Percentiles rank a stretch among this genome's conserved stretches.
Evolutionary conservation across 768 basidiomycete genomes (phyloP).

Genomic region (Cystofilobasidium ferigula): DNA sequence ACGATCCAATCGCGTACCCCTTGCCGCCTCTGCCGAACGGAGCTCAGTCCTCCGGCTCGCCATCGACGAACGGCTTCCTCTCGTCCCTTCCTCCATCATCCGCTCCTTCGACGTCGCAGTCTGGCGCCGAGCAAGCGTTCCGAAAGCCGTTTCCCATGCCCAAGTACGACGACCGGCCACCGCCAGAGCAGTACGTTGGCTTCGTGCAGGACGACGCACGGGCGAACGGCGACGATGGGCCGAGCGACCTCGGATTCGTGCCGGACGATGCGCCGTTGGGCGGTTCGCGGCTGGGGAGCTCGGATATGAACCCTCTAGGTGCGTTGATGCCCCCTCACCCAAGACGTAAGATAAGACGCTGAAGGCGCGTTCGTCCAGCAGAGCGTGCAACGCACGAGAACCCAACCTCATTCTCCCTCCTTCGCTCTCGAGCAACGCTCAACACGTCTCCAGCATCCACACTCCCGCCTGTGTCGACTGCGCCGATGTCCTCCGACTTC

Average conservation of each 20-base stretch:
- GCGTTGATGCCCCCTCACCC: not conserved
- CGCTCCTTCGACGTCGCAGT: not conserved
- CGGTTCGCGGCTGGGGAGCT: not conserved
- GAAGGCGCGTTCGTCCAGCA: not conserved
- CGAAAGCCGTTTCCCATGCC: not conserved
- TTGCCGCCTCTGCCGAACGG: not conserved
- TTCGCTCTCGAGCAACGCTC: not conserved
- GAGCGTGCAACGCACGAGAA: slow-evolving; percentile 7
- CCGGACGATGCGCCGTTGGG: not conserved
- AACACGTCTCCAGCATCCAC: not conserved
- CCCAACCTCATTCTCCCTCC: not conserved
- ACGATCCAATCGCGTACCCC: not conserved
- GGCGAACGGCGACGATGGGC: not conserved
- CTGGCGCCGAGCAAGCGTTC: not conserved
- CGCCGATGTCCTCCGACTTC: not conserved
- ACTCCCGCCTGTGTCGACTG: not conserved
- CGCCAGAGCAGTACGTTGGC: slow-evolving; percentile 3
- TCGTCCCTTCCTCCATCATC: not conserved
- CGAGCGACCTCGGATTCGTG: not conserved
- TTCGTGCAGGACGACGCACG: not conserved
- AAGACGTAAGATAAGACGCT: not conserved
- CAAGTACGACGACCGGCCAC: slow-evolving; percentile 2
- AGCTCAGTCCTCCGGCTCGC: not conserved
- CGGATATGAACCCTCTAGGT: not conserved
- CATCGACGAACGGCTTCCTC: not conserved